phyloP scores from a whole-genome alignment of 2,329 filamentous ascomycete species.

The Stemphylium beticola region DNA sequence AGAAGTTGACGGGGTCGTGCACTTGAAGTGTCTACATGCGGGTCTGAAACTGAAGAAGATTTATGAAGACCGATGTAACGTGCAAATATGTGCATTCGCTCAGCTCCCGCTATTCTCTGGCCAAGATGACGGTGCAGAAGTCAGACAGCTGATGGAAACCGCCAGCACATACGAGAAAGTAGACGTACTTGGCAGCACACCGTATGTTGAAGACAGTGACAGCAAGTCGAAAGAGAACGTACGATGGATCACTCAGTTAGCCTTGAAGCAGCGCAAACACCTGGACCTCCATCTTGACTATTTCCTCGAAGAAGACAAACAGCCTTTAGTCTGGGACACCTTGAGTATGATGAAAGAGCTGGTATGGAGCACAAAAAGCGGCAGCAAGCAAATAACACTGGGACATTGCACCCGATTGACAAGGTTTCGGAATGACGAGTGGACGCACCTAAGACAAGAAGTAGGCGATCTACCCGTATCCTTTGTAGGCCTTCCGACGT shows the following conservation, averaged over 20 bases:
- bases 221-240: slow-evolving; percentile 63
- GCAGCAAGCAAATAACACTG: slow-evolving; percentile 52
- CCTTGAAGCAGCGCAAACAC: slow-evolving; percentile 60
- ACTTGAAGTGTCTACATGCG: slow-evolving; percentile 62
- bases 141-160: slow-evolving; percentile 57
- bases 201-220: slow-evolving; percentile 68
- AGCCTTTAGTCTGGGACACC: slow-evolving; percentile 62
- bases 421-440: slow-evolving; percentile 59
- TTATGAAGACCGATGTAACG: slow-evolving; percentile 59
- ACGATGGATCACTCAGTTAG: slow-evolving; percentile 65
- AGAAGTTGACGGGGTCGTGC: slow-evolving; percentile 70
- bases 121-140: slow-evolving; percentile 56
- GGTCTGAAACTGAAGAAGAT: slow-evolving; percentile 63
- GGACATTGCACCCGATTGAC: slow-evolving; percentile 74
- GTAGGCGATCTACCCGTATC: slow-evolving; percentile 65
- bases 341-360: slow-evolving; percentile 58
- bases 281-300: slow-evolving; percentile 78
- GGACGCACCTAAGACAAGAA: slow-evolving; percentile 55
- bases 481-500: slow-evolving; percentile 73
- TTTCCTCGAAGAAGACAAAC: slow-evolving; percentile 60
- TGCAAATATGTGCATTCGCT: slow-evolving; percentile 75
- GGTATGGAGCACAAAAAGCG: slow-evolving; percentile 54
- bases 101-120: slow-evolving; percentile 71
- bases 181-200: slow-evolving; percentile 70
- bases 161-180: slow-evolving; percentile 55